These are phyloP conservation scores for Rhizomucor pusillus DNA, from an alignment of 371 early-diverging fungal genomes.

Conservation along the genomic window DNA sequence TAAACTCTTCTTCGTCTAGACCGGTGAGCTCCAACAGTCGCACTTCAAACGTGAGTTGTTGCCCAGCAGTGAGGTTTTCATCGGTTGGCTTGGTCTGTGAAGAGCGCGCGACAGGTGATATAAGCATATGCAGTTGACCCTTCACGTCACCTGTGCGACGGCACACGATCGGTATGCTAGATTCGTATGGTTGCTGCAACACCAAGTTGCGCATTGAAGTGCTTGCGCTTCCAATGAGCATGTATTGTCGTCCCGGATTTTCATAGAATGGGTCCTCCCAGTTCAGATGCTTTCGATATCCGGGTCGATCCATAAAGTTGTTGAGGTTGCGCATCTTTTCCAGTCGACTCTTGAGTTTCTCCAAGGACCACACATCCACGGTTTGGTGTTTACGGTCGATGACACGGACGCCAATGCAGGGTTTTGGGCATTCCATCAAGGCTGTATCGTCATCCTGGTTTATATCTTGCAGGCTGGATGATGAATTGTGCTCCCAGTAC, in stretches of 20 bases:
- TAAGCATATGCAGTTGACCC: conserved; percentile 45
- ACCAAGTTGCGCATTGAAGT: conserved; percentile 50
- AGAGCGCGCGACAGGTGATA: conserved; percentile 48
- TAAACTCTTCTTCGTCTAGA: conserved; percentile 65
- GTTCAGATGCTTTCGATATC: conserved; percentile 71
- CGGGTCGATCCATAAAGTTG: conserved; percentile 70
- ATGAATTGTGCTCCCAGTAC: conserved; percentile 55
- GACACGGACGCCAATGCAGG: conserved; percentile 69
- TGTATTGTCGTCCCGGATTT: conserved; percentile 59
- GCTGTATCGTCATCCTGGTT: conserved; percentile 54
- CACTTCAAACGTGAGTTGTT: conserved; percentile 70
- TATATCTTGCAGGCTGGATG: conserved; percentile 50
- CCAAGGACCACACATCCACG: conserved; percentile 76
- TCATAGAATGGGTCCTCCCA: conserved; percentile 79
- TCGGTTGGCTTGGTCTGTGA: conserved; percentile 5
- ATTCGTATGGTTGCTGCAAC: conserved; percentile 49
- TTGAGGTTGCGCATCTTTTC: conserved; percentile 79
- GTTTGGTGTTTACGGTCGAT: conserved; percentile 70
- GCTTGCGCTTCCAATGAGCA: conserved; percentile 64
- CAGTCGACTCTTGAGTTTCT: conserved; percentile 63
- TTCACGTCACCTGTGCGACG: conserved; percentile 52
- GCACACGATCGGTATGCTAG: conserved; percentile 53
- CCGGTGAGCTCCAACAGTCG: conserved; percentile 67
- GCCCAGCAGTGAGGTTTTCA: conserved; percentile 36
- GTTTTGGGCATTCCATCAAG: conserved; percentile 47